Evolutionary conservation across 2,329 filamentous ascomycete genomes (phyloP).

Genomic region (Reticulascus tulasneorum): DNA sequence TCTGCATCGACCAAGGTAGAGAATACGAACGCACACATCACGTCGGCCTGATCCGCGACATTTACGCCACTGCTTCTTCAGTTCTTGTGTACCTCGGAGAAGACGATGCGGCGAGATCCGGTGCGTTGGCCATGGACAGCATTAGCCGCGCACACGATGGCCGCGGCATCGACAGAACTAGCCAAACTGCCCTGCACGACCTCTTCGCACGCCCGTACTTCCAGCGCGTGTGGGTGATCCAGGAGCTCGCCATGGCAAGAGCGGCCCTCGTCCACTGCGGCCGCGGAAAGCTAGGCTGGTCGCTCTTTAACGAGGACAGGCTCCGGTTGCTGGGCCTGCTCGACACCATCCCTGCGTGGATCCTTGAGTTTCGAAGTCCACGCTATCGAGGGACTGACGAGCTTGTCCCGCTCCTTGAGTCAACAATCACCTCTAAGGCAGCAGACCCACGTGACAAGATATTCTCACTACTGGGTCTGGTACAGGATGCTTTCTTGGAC

Average conservation of each 20-base stretch:
- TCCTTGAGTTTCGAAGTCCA: too few relatives aligned
- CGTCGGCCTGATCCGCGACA: constrained; percentile 16
- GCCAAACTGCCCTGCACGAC: background rate
- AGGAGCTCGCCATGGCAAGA: constrained; percentile 6
- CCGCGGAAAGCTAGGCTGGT: too few relatives aligned
- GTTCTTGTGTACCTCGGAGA: constrained; percentile 3
- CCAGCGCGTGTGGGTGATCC: constrained; percentile 2
- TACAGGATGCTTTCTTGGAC: background rate
- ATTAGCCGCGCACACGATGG: too few relatives aligned
- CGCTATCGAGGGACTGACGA: background rate
- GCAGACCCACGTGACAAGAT: constrained; percentile 3
- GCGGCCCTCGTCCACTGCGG: too few relatives aligned
- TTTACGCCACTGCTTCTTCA: constrained; percentile 8
- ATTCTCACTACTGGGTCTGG: background rate
- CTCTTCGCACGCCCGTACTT: constrained; percentile 1
- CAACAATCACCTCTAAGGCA: background rate
- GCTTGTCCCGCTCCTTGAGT: background rate
- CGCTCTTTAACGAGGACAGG: too few relatives aligned
- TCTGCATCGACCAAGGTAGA: constrained; percentile 10
- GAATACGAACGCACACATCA: constrained; percentile 11
- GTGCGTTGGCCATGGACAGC: too few relatives aligned
- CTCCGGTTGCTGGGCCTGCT: too few relatives aligned
- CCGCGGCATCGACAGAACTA: too few relatives aligned
- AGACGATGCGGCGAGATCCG: too few relatives aligned
- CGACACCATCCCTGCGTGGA: background rate